Conservation (phyloP, 2,329 filamentous ascomycete genomes). For the Diaporthe nobilis region DNA sequence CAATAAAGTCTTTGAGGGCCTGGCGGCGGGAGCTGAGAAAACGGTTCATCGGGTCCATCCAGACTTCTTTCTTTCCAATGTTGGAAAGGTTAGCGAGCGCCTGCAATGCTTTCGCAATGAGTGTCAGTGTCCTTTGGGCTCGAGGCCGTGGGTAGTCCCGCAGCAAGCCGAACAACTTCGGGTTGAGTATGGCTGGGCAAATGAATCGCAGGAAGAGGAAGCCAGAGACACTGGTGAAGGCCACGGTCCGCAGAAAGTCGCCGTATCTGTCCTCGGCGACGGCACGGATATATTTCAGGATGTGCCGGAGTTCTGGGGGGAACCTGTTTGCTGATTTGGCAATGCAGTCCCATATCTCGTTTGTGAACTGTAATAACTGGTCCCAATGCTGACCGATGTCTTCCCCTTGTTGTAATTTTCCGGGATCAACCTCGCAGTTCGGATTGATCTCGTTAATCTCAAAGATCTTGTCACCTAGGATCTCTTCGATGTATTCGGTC, state of each 20-base stretch:
- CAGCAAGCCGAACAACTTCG: conserved; percentile 90
- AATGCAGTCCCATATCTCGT: conserved; percentile 89
- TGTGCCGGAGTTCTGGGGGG: conserved; percentile 84
- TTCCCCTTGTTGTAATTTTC: conserved; percentile 75
- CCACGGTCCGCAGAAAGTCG: conserved; percentile 89
- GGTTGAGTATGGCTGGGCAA: conserved; percentile 95
- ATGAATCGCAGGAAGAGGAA: conserved; percentile 97
- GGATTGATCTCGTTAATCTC: conserved; percentile 93
- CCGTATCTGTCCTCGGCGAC: conserved; percentile 96
- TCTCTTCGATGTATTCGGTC: conserved; percentile 91
- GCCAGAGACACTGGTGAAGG: conserved; percentile 94
- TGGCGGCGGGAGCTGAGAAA: conserved; percentile 83
- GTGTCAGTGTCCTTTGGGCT: conserved; percentile 88
- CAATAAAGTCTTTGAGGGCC: conserved; percentile 89
- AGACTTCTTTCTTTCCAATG: conserved; percentile 95
- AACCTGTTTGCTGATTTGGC: conserved; percentile 80
- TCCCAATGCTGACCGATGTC: conserved; percentile 89
- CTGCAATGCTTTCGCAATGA: conserved; percentile 93
- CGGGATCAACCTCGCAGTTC: conserved; percentile 96
- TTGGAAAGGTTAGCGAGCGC: conserved; percentile 91
- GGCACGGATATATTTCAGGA: conserved; percentile 91
- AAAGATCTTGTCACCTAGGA: conserved; percentile 85
- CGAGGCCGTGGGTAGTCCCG: conserved; percentile 85
- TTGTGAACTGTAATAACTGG: conserved; percentile 81
- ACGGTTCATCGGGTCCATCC: conserved; percentile 98